A percentile compares a stretch with the other conserved stretches of the same genome.
phyloP scores from a whole-genome alignment of 2,329 filamentous ascomycete species.

The Cladophialophora immunda region DNA sequence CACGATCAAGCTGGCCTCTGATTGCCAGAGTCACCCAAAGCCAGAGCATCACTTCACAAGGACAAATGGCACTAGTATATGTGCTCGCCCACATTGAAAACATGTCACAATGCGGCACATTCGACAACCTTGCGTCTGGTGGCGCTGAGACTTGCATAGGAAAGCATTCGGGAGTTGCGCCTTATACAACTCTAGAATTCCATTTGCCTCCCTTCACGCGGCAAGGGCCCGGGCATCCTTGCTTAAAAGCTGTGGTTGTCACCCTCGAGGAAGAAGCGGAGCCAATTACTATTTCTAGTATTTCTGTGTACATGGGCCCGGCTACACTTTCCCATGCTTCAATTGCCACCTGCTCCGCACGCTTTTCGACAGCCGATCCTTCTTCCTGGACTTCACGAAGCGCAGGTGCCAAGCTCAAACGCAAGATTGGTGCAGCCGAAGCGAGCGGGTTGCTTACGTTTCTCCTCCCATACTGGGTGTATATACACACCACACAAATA shows the following conservation, averaged over 20 bases:
- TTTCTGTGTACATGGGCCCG: background rate
- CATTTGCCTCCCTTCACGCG: background rate
- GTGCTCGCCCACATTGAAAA: background rate
- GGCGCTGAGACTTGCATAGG: background rate
- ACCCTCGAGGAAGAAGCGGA: background rate
- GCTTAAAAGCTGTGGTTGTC: background rate
- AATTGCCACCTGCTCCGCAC: background rate
- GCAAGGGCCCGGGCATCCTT: background rate
- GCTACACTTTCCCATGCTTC: background rate
- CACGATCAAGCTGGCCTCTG: background rate
- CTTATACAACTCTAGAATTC: background rate
- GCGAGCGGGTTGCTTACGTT: slow-evolving; percentile 14
- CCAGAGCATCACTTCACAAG: background rate
- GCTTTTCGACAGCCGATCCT: background rate
- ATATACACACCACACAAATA: background rate
- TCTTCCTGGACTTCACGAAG: background rate
- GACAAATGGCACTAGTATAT: background rate
- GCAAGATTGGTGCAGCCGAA: background rate
- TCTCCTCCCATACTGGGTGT: slow-evolving; percentile 11
- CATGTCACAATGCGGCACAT: background rate
- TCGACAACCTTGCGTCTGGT: background rate
- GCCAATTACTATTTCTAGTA: background rate
- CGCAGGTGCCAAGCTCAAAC: background rate
- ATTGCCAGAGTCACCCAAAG: background rate
- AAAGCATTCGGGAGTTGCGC: background rate